A percentile compares a stretch with the other conserved stretches of the same genome.
These are phyloP conservation scores for Echites panduratus DNA, from an alignment of 257 asterid genomes.

Conservation along the genomic window DNA sequence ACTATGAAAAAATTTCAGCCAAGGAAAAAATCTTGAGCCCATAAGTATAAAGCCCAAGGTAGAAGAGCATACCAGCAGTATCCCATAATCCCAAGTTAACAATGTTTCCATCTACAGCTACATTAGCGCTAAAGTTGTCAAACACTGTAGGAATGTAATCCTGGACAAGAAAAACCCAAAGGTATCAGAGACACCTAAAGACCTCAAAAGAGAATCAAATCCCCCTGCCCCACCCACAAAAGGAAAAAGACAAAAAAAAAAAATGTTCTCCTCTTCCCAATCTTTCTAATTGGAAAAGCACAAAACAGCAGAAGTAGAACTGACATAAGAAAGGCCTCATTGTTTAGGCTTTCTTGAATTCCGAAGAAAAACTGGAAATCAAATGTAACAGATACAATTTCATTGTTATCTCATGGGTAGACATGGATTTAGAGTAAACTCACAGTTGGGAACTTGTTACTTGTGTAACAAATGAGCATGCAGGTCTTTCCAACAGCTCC, in stretches of 20 bases:
- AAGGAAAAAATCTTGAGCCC: slow-evolving; percentile 9
- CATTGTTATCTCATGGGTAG: neutral
- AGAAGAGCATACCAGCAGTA: slow-evolving; percentile 62
- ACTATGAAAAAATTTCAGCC: too few relatives aligned
- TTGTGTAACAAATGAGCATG: slow-evolving; percentile 96
- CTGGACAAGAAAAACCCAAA: slow-evolving; percentile 28
- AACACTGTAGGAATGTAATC: slow-evolving; percentile 91
- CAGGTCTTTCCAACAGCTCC: slow-evolving; percentile 99
- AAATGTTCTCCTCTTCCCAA: neutral
- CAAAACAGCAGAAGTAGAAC: neutral
- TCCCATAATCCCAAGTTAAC: slow-evolving; percentile 95
- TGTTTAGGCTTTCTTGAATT: neutral
- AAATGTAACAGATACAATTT: neutral
- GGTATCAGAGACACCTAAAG: neutral
- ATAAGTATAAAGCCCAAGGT: slow-evolving; percentile 6
- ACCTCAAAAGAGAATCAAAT: neutral
- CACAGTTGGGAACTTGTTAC: slow-evolving; percentile 93
- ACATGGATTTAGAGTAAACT: slow-evolving; percentile 16
- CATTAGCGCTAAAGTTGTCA: slow-evolving; percentile 90
- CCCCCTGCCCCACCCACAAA: too few relatives aligned
- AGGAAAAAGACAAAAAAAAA: too few relatives aligned
- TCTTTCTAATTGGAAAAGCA: neutral
- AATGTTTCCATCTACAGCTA: slow-evolving; percentile 88
- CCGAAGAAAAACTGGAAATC: neutral
- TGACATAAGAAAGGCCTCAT: neutral